These are phyloP conservation scores for Penicillium dipodomyicola DNA, from an alignment of 495 filamentous ascomycete species.

Conservation along the genomic window DNA sequence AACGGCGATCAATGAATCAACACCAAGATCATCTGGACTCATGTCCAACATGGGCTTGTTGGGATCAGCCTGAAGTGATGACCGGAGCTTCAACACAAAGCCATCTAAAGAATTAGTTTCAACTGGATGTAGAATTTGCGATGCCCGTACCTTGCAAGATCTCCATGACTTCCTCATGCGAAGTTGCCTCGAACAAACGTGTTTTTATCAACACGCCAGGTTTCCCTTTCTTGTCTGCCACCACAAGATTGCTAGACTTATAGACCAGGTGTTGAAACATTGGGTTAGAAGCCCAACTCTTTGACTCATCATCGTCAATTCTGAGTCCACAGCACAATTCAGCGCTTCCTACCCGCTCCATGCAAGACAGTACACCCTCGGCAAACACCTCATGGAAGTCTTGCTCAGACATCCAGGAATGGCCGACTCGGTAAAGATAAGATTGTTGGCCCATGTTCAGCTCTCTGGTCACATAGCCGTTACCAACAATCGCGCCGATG, in stretches of 20 bases:
- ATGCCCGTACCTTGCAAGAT: slow-evolving; percentile 15
- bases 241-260: slow-evolving; percentile 15
- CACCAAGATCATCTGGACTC: slow-evolving; percentile 26
- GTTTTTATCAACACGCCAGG: slow-evolving; percentile 23
- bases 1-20: slow-evolving; percentile 58
- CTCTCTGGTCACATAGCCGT: slow-evolving; percentile 49
- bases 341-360: slow-evolving; percentile 4
- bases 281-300: slow-evolving; percentile 35
- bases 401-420: slow-evolving; percentile 53
- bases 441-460: slow-evolving; percentile 26
- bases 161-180: slow-evolving; percentile 15
- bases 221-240: slow-evolving; percentile 19
- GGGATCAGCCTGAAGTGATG: slow-evolving; percentile 11
- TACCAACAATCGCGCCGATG: slow-evolving; percentile 56
- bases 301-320: slow-evolving; percentile 27
- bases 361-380: slow-evolving; percentile 47
- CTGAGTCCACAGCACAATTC: slow-evolving; percentile 22
- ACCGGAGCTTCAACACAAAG: slow-evolving; percentile 13
- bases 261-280: slow-evolving; percentile 26
- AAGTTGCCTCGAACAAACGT: slow-evolving; percentile 21
- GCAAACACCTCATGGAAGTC: slow-evolving; percentile 60
- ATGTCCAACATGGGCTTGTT: slow-evolving; percentile 12
- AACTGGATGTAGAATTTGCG: neutral
- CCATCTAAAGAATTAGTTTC: slow-evolving; percentile 10
- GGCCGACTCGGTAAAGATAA: slow-evolving; percentile 24